Percentiles rank a stretch among this genome's conserved stretches.
phyloP scores from a whole-genome alignment of 169 alveolate genomes.

The Cytauxzoon felis region DNA sequence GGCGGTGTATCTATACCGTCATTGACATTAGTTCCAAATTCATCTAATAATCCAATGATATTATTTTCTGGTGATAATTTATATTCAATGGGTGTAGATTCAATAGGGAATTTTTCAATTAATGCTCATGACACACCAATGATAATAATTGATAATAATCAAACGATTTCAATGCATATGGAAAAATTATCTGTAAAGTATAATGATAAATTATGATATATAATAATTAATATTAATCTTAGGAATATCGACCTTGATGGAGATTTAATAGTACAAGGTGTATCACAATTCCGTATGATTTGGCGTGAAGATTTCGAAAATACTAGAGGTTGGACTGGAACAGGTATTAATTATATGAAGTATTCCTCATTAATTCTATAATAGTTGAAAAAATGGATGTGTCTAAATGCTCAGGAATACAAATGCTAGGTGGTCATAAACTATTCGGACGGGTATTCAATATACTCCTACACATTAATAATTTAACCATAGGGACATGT shows the following conservation, averaged over 20 bases:
- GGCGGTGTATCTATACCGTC: conserved; percentile 61
- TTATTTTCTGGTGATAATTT: conserved; percentile 29
- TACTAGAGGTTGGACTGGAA: conserved; percentile 73
- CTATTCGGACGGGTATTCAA: conserved; percentile 37
- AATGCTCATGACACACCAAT: conserved; percentile 51
- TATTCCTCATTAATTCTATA: background rate
- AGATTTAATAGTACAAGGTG: conserved; percentile 54
- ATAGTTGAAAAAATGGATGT: conserved; percentile 57
- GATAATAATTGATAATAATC: conserved; percentile 46
- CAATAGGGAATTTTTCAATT: conserved; percentile 53
- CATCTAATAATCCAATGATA: conserved; percentile 14
- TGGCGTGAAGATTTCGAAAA: conserved; percentile 66
- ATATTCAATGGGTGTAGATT: conserved; percentile 60
- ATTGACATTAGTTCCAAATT: conserved; percentile 48
- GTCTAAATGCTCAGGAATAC: conserved; percentile 70
- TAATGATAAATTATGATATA: background rate
- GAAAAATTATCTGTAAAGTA: conserved; percentile 43
- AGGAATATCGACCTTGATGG: conserved; percentile 65
- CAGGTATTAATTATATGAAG: conserved; percentile 27
- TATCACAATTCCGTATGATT: conserved; percentile 69
- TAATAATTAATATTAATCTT: background rate
- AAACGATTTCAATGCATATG: conserved; percentile 58
- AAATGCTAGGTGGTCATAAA: conserved; percentile 72
- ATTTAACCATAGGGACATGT: conserved; percentile 46
- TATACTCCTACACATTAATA: background rate